Base-by-base conservation (phyloP, 495 filamentous ascomycete genomes). In the Chaetomidium leptoderma region DNA sequence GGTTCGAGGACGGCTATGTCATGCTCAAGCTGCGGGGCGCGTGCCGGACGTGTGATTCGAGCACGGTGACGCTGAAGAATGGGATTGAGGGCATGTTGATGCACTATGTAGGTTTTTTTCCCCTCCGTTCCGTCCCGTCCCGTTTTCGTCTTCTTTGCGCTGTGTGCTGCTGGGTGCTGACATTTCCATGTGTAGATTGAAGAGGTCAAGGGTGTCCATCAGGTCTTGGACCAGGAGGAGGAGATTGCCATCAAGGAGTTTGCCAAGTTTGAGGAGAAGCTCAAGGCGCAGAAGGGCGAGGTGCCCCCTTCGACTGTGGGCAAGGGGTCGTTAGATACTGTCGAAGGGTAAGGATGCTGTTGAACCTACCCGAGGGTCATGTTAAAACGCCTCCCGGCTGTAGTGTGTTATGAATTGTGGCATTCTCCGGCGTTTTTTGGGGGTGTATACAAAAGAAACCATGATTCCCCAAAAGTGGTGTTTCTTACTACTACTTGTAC, bases 21-120 rank as follows among this genome's bases (percentile, higher is more conserved):
- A 63, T 85, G 66, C 69, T 98, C 60, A 98, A 96, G 76, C 72
- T 98, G 59, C 80, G 91, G 13, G 93, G 93, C 37, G 93, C 93
- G 35, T 98, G 93, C 70, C 79, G 92, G 48, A 97, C 92, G 23
- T 97, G 93, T 71, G 93, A 97, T 65, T 92, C 88, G 37, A 96
- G 91, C 70, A 96, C 92, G 0, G 90, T 96, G 26, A 97, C 93
- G 26, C 70, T 98, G 62, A 91, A 90, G 76, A 97, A 93, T 70
- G 93, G 93, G 10, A 98, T 98, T 68, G 95, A 98, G 77, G 88
- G 87, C 43, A 96, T 97, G 92, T 72, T 97, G 66, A 96, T 95
- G 92, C 75, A 80, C 66, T 80, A 78, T 70, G 78, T 81, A 56
- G 72, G 74, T 76, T 35, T 47, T 27, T 14, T 50, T 42, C 23